A percentile compares a stretch with the other conserved stretches of the same genome.
These are phyloP conservation scores for Oenanthe sinensis DNA, from an alignment of 129 eudicot species.

Conservation along the genomic window DNA sequence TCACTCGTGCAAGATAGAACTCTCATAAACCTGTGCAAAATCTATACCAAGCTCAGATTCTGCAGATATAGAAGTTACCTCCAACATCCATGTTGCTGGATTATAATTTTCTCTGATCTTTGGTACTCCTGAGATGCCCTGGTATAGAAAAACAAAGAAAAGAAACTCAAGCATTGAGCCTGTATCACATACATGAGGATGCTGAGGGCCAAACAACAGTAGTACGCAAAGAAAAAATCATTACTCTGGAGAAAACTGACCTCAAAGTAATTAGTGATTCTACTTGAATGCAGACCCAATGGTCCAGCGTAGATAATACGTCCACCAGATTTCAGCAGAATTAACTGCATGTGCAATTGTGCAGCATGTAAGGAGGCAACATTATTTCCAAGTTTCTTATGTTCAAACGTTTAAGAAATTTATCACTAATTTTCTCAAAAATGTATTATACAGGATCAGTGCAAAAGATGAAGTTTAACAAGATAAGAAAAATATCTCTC, in stretches of 20 bases:
- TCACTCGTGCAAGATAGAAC: slow-evolving; percentile 48
- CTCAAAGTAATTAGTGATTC: slow-evolving; percentile 25
- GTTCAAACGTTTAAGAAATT: neutral
- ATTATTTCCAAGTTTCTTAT: neutral
- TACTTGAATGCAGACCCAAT: slow-evolving; percentile 22
- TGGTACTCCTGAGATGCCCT: slow-evolving; percentile 65
- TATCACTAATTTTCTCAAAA: neutral
- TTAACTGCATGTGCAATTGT: slow-evolving; percentile 10
- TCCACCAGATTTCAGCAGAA: slow-evolving; percentile 32
- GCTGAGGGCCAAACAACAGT: neutral
- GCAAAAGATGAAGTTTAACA: neutral
- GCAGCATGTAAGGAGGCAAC: neutral
- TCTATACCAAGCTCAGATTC: slow-evolving; percentile 65
- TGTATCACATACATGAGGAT: neutral
- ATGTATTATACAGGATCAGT: neutral
- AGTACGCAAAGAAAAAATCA: neutral
- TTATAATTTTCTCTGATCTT: slow-evolving; percentile 56
- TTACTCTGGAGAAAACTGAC: slow-evolving; percentile 4
- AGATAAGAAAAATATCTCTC: neutral
- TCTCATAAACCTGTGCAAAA: slow-evolving; percentile 51
- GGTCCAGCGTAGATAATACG: slow-evolving; percentile 24
- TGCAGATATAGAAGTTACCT: slow-evolving; percentile 61
- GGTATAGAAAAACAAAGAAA: neutral
- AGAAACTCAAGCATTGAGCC: neutral
- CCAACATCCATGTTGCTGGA: slow-evolving; percentile 97